Base-by-base conservation (phyloP, 1,284 basidiomycete species). In the Melampsora larici-populina region DNA sequence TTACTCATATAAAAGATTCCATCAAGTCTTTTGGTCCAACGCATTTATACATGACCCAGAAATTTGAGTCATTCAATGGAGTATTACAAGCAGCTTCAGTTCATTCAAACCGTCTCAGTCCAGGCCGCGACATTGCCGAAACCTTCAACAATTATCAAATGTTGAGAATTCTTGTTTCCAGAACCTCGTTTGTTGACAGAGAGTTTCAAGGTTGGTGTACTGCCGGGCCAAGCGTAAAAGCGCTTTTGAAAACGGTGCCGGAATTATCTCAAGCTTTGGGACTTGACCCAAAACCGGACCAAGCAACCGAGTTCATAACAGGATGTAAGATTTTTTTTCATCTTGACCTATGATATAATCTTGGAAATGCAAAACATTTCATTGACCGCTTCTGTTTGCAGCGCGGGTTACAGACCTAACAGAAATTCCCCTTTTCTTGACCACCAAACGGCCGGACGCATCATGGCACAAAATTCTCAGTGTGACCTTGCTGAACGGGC, bases 241-340 rank as follows among this genome's bases (percentile, higher is more conserved):
- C 40, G 1, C 40, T 43, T 1, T 1, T 43, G 40, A 43, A 7
- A 1, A 43, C 7, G 1, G 11, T 43, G 11, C 40, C 40, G 1
- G 40, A 43, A 43, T 13, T 43, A 11, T 4, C 40, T 1, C 40
- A 43, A 13, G 5, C 40, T 8, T 8, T 43, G 40, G 40, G 40
- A 11, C 40, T 43, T 43, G 40, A 43, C 40, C 40, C 40, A n/a
- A n/a, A n/a, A 36, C 9, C 36, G 36, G 82, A 82, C 0, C 82
- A 80, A 33, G 79, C 86, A 0, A 78, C 84, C 0, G 82, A 84
- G 0, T 78, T 85, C 0, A 80, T 36, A 36, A 3, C 36, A 4
- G 36, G 36, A 36, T n/a, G n/a, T n/a, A n/a, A n/a, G n/a, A n/a
- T n/a, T n/a, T n/a, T n/a, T n/a, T n/a, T n/a, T n/a, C n/a, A n/a